phyloP scores from a whole-genome alignment of 805 yeast genomes.

The Millerago galiae region DNA sequence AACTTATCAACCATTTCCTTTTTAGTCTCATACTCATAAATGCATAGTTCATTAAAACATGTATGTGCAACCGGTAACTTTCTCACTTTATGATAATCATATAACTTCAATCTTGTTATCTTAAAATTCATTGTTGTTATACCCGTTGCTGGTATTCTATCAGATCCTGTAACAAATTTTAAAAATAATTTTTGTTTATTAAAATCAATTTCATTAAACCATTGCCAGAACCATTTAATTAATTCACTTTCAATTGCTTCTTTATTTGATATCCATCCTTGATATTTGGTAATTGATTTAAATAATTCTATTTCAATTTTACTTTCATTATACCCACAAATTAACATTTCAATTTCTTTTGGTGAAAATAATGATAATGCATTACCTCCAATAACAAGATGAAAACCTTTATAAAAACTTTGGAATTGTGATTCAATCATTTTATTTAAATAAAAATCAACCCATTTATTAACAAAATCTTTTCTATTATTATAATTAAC shows the following conservation, averaged over 20 bases:
- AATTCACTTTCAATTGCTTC: slow-evolving; percentile 32
- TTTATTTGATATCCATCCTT: slow-evolving; percentile 48
- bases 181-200: slow-evolving; percentile 56
- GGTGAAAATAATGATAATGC: slow-evolving; percentile 76
- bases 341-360: slow-evolving; percentile 69
- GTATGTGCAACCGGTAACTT: slow-evolving; percentile 86
- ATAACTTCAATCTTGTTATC: slow-evolving; percentile 46
- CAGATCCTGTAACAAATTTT: slow-evolving; percentile 83
- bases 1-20: slow-evolving; percentile 55
- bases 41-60: slow-evolving; percentile 84
- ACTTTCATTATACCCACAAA: slow-evolving; percentile 63
- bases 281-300: slow-evolving; percentile 66
- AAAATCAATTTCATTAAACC: slow-evolving; percentile 41
- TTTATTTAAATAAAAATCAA: slow-evolving; percentile 51
- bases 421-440: slow-evolving; percentile 47
- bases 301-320: slow-evolving; percentile 61
- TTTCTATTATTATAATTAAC: slow-evolving; percentile 58
- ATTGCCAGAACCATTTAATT: slow-evolving; percentile 86
- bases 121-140: slow-evolving; percentile 67
- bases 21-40: slow-evolving; percentile 56
- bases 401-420: slow-evolving; percentile 66
- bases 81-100: slow-evolving; percentile 17
- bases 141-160: slow-evolving; percentile 90
- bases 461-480: slow-evolving; percentile 57
- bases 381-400: slow-evolving; percentile 70